Base-by-base conservation (phyloP, 2,329 filamentous ascomycete genomes). In the Lachnellula occidentalis region DNA sequence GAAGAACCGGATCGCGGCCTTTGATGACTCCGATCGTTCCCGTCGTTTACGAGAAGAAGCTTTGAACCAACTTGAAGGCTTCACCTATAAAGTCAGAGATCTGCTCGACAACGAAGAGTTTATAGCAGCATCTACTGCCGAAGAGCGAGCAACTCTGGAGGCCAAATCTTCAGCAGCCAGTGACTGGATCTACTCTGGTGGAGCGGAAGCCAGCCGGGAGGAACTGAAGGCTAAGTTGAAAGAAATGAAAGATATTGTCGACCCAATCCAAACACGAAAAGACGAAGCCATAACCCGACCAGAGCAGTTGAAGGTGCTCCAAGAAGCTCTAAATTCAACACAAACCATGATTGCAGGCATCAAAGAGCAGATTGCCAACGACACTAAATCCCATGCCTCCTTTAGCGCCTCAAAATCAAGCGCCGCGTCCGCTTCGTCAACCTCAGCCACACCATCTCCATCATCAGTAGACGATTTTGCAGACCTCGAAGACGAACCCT, bases 101-200 rank as follows among this genome's bases (percentile, higher is more conserved):
- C 78, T 95, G 45, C 77, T 96, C 2, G 86, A 90, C 42, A 86
- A 87, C 57, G 84, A 89, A 47, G 77, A 78, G 1, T 97, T 96
- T 69, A 76, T 87, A 50, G 78, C 78, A 12, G 82, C 80, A 3
- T 88, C 91, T 34, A 92, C 87, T 9, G 75, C 82, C 3, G 78
- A 81, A 19, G 81, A 91, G 67, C 82, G 90, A 46, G 70, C 78
- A 6, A 72, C 74, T n/a, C 78, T 97, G 12, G 80, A 87, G 63
- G 76, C 83, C 57, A 85, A 85, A 66, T 78, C 90, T 39, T 79
- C 81, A 57, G 81, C 82, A 48, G 80, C 84, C 21, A 88, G 88
- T 64, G 91, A 96, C 11, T 99, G 94, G 92, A 83, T 99, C 56
- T 94, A 96, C 69, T 88, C 82, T 15, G 91, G 92, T 46, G 90